A percentile compares a stretch with the other conserved stretches of the same genome.
Evolutionary conservation across 768 basidiomycete genomes (phyloP).

Genomic region (Termitomyces sp.): DNA sequence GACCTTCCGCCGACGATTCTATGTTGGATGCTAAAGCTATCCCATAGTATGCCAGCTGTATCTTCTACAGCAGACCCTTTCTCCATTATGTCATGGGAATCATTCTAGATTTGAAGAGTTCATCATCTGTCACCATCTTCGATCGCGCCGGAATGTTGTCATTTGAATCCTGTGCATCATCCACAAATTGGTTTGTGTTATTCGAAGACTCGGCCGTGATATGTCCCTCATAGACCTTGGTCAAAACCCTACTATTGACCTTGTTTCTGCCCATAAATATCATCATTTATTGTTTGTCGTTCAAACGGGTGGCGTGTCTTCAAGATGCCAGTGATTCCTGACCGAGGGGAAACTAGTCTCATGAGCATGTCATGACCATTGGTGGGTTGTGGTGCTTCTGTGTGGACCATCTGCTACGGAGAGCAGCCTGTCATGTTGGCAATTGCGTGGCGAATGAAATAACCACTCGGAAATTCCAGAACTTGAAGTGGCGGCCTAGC

Average conservation of each 20-base stretch:
- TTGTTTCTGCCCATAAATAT: background rate
- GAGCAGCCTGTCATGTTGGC: background rate
- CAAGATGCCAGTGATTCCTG: background rate
- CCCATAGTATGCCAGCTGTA: background rate
- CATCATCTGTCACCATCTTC: background rate
- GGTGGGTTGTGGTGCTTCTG: background rate
- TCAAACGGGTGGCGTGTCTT: background rate
- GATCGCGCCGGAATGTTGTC: background rate
- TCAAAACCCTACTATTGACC: background rate
- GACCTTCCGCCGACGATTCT: background rate
- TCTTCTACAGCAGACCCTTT: background rate
- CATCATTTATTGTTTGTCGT: background rate
- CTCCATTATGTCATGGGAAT: background rate
- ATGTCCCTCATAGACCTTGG: background rate
- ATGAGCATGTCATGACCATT: too few species aligned
- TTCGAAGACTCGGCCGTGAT: background rate
- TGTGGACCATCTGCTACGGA: too few species aligned
- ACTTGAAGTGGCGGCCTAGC: background rate
- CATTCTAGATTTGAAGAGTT: background rate
- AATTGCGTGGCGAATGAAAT: background rate
- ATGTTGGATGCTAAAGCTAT: background rate
- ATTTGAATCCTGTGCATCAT: background rate
- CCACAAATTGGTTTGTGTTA: background rate
- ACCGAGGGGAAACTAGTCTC: background rate
- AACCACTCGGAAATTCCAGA: background rate